A percentile compares a stretch with the other conserved stretches of the same genome.
phyloP scores from a whole-genome alignment of 805 yeast genomes.

The Kuraishia cidri region DNA sequence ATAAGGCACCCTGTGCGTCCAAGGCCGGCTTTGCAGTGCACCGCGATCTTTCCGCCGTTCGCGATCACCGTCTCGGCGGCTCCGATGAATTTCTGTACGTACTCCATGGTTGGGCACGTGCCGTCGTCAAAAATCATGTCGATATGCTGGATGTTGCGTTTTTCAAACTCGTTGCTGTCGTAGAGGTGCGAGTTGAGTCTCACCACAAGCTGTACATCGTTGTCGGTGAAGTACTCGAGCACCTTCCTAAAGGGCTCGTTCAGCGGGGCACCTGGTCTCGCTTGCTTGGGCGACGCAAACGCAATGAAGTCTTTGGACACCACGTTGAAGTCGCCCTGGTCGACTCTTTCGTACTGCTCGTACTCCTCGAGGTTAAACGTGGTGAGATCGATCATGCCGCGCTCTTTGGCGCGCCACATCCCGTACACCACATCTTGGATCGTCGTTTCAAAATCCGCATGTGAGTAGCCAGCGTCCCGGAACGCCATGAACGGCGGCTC shows the following conservation, averaged over 20 bases:
- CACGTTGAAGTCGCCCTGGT: conserved; percentile 92
- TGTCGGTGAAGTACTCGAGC: conserved; percentile 60
- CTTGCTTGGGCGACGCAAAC: conserved; percentile 91
- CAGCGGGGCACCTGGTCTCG: conserved; percentile 36
- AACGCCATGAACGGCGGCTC: conserved; percentile 93
- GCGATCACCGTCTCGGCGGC: conserved; percentile 86
- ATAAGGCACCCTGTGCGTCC: conserved; percentile 97
- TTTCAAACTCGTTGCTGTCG: conserved; percentile 76
- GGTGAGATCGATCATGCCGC: conserved; percentile 80
- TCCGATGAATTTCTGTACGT: conserved; percentile 87
- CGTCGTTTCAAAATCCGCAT: conserved; percentile 87
- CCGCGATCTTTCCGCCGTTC: conserved; percentile 90
- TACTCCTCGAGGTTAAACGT: conserved; percentile 86
- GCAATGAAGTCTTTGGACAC: conserved; percentile 92
- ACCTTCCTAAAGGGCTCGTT: conserved; percentile 80
- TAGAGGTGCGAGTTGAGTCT: conserved; percentile 88
- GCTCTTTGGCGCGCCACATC: conserved; percentile 94
- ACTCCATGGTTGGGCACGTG: conserved; percentile 92
- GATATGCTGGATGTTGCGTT: conserved; percentile 76
- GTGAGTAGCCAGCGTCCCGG: conserved; percentile 95
- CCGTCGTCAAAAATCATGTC: conserved; percentile 98
- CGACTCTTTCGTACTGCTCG: conserved; percentile 91
- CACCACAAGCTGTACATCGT: conserved; percentile 81
- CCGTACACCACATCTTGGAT: conserved; percentile 96
- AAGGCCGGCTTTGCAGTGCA: conserved; percentile 97